phyloP scores from a whole-genome alignment of 2,329 filamentous ascomycete genomes.

The Helotiales sp. region DNA sequence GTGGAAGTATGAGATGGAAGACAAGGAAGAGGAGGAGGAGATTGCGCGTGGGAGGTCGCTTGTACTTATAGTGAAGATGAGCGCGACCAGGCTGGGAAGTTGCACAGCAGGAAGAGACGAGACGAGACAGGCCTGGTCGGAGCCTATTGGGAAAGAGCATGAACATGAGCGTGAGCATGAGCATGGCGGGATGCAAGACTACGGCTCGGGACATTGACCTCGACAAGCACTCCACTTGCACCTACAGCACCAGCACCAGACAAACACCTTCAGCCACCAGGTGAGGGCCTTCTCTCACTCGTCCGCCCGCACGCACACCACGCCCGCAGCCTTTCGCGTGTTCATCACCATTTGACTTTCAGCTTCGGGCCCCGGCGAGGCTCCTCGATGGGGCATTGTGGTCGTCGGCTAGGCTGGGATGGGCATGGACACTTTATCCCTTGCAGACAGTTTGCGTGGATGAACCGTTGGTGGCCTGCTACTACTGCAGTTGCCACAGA shows the following conservation, averaged over 20 bases:
- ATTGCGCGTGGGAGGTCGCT: background rate
- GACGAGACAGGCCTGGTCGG: background rate
- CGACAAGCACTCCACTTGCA: background rate
- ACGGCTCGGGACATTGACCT: background rate
- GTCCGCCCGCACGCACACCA: background rate
- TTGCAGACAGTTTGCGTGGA: background rate
- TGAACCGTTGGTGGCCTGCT: background rate
- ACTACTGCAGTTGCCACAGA: background rate
- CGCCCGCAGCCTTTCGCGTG: background rate
- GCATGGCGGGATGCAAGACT: background rate
- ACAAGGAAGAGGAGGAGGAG: background rate
- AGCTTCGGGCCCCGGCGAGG: background rate
- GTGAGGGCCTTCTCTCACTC: background rate
- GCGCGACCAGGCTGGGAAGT: slow-evolving; percentile 6
- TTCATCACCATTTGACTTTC: background rate
- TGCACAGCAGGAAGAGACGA: slow-evolving; percentile 7
- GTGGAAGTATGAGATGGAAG: background rate
- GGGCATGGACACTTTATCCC: background rate
- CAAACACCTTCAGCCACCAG: too few relatives aligned
- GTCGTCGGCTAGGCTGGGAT: background rate
- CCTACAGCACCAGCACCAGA: too few relatives aligned
- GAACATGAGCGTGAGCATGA: too few relatives aligned
- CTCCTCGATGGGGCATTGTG: background rate
- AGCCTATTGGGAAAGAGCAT: background rate
- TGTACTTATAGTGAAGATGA: slow-evolving; percentile 10